A percentile compares a stretch with the other conserved stretches of the same genome.
These are phyloP conservation scores for Penicillium turbatum DNA, from an alignment of 495 filamentous ascomycete species.

Conservation along the genomic window DNA sequence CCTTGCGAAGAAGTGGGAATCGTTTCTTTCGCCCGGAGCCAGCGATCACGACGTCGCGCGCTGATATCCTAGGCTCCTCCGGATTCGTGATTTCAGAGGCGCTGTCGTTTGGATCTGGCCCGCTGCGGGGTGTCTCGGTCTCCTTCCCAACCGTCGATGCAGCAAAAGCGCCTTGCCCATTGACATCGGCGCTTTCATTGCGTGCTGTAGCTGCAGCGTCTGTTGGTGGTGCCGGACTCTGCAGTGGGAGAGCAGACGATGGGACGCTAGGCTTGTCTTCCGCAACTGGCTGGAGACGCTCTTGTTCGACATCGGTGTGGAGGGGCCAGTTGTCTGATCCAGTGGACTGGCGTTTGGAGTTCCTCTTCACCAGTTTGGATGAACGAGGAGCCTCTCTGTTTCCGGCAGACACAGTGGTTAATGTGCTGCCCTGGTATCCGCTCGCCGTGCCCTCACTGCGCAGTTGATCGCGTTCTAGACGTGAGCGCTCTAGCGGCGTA, in stretches of 20 bases:
- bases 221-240: conserved; percentile 9
- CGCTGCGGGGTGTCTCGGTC: conserved; percentile 15
- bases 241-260: conserved; percentile 10
- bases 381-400: conserved; percentile 14
- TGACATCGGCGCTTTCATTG: conserved; percentile 9
- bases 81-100: conserved; percentile 20
- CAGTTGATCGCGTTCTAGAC: conserved; percentile 26
- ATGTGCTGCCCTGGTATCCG: conserved; percentile 15
- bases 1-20: conserved; percentile 46
- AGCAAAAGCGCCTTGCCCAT: conserved; percentile 6
- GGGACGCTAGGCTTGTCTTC: conserved; percentile 14
- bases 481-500: conserved; percentile 36
- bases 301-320: conserved; percentile 9
- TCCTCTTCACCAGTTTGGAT: conserved; percentile 29
- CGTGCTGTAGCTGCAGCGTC: not conserved
- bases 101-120: conserved; percentile 19
- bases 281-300: conserved; percentile 11
- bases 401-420: conserved; percentile 18
- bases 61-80: conserved; percentile 12
- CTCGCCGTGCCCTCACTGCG: conserved; percentile 19
- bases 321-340: conserved; percentile 32
- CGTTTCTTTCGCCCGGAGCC: conserved; percentile 47
- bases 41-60: conserved; percentile 35
- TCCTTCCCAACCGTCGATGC: conserved; percentile 12
- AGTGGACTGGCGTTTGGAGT: conserved; percentile 20